Conservation (phyloP, 805 yeast genomes). For the Candida patagonica region DNA sequence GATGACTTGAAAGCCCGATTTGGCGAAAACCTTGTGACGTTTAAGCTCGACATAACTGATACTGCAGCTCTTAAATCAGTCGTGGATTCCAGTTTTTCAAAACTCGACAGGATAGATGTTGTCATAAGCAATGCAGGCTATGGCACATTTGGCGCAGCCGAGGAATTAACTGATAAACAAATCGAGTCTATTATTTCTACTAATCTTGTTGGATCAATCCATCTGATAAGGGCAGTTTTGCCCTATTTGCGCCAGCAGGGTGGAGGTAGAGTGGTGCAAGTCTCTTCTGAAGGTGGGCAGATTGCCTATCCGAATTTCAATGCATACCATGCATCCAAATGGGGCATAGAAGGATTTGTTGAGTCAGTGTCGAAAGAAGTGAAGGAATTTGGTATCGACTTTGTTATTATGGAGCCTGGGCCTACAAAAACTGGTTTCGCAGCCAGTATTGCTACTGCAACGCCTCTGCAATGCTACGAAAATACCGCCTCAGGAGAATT, state of each 20-base stretch:
- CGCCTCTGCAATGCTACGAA: too few species aligned
- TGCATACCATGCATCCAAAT: conserved; percentile 13
- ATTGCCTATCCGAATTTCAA: conserved; percentile 6
- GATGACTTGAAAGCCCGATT: too few species aligned
- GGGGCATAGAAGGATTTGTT: conserved; percentile 15
- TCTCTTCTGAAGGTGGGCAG: conserved; percentile 10
- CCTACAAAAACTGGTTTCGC: too few species aligned
- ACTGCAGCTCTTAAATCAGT: too few species aligned
- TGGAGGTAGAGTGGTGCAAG: conserved; percentile 12
- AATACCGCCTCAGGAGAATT: too few species aligned
- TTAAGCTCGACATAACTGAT: too few species aligned
- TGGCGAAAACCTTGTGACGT: too few species aligned
- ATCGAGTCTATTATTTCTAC: conserved; percentile 8
- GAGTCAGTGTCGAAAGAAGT: too few species aligned
- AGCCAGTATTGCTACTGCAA: too few species aligned
- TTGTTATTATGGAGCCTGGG: too few species aligned
- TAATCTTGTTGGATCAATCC: conserved; percentile 14
- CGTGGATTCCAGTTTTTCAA: too few species aligned
- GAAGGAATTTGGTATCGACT: too few species aligned
- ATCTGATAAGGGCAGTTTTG: conserved; percentile 11
- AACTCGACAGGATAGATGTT: conserved; percentile 21
- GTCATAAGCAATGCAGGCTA: conserved; percentile 31
- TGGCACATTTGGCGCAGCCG: conserved; percentile 4
- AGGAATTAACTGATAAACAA: conserved; percentile 10
- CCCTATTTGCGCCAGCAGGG: conserved; percentile 10